phyloP scores from a whole-genome alignment of 1,284 basidiomycete species.

The Amylostereum chailletii region DNA sequence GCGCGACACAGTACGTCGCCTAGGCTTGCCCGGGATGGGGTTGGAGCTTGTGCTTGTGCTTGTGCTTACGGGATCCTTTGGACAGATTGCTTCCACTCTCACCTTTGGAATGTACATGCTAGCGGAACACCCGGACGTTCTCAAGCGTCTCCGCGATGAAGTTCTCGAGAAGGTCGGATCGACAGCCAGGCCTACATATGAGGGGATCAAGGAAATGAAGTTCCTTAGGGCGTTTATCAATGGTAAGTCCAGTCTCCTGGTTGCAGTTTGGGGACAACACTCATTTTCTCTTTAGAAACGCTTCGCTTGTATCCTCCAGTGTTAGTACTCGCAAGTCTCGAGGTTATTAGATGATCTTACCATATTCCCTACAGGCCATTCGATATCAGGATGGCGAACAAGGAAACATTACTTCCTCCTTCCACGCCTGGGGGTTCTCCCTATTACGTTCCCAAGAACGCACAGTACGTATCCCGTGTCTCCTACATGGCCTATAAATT shows the following conservation, averaged over 20 bases:
- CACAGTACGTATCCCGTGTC: conserved; percentile 2
- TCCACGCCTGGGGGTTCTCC: conserved; percentile 10
- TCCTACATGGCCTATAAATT: not conserved
- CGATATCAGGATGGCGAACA: conserved; percentile 9
- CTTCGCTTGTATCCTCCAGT: conserved; percentile 24
- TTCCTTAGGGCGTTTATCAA: conserved; percentile 53
- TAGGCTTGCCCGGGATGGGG: not conserved
- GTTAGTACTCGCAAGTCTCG: conserved; percentile 3
- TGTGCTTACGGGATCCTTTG: not conserved
- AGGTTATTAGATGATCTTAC: not conserved
- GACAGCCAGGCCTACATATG: conserved; percentile 36
- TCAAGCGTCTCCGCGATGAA: conserved; percentile 42
- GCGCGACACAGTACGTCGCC: conserved; percentile 27
- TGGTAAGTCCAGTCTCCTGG: conserved; percentile 24
- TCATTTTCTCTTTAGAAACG: conserved; percentile 15
- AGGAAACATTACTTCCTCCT: conserved; percentile 2
- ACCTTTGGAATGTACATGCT: conserved; percentile 49
- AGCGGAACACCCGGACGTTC: conserved; percentile 37
- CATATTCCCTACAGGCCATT: conserved; percentile 8
- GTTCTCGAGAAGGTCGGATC: conserved; percentile 40
- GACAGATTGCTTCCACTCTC: conserved; percentile 41
- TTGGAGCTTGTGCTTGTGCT: too few species aligned
- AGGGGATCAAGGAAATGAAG: conserved; percentile 48
- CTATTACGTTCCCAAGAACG: conserved; percentile 15
- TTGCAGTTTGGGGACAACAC: not conserved